Evolutionary conservation across 352 stramenopile genomes (phyloP).

Genomic region (Phytophthora cryptogea): DNA sequence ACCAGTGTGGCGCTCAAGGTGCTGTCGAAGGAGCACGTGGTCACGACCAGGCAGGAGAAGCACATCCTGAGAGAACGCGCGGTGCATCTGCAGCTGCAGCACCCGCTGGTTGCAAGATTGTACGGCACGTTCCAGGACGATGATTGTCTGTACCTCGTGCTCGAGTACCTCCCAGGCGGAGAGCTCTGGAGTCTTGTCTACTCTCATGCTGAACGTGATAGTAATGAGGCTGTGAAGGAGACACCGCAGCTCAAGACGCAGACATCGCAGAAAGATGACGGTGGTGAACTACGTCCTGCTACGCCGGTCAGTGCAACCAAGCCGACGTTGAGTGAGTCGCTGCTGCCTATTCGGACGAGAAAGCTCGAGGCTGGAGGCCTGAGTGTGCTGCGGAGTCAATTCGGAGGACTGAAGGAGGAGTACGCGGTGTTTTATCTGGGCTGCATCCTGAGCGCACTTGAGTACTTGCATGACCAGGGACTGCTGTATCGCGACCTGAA

Average conservation of each 20-base stretch:
- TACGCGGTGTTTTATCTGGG: constrained; percentile 89
- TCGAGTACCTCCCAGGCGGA: constrained; percentile 79
- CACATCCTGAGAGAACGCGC: constrained; percentile 77
- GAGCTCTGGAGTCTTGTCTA: constrained; percentile 85
- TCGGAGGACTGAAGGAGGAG: constrained; percentile 57
- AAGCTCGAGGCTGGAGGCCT: constrained; percentile 18
- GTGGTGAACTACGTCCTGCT: constrained; percentile 17
- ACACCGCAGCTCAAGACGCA: constrained; percentile 14
- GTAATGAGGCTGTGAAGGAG: constrained; percentile 14
- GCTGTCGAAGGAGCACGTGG: constrained; percentile 74
- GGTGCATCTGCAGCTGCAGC: constrained; percentile 65
- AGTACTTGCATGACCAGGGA: constrained; percentile 72
- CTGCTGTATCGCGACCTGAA: constrained; percentile 92
- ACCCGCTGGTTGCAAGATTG: constrained; percentile 73
- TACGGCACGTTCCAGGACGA: constrained; percentile 86
- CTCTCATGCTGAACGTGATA: constrained; percentile 30
- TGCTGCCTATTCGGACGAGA: constrained; percentile 8
- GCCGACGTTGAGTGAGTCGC: not conserved
- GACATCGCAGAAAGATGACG: constrained; percentile 16
- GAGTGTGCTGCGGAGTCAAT: constrained; percentile 39
- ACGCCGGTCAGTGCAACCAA: constrained; percentile 14
- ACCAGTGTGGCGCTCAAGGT: constrained; percentile 77
- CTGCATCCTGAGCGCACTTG: constrained; percentile 82
- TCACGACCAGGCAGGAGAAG: constrained; percentile 76
- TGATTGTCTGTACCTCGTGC: constrained; percentile 80